Percentiles rank a stretch among this genome's conserved stretches.
Evolutionary conservation across 495 filamentous ascomycete genomes (phyloP).

Genomic region (Penicillium daleae): DNA sequence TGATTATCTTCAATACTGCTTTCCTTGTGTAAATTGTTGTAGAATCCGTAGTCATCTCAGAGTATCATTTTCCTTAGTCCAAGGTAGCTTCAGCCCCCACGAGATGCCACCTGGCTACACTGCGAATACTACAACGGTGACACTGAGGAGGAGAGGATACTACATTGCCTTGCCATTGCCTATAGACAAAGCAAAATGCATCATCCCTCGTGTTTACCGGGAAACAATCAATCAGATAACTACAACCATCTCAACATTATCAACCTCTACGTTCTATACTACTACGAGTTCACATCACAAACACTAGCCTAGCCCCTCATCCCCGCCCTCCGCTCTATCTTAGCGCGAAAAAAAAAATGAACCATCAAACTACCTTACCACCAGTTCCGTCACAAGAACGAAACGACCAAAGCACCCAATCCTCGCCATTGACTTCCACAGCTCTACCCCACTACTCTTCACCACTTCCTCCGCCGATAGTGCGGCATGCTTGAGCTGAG

Average conservation of each 20-base stretch:
- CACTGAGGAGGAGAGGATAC: background rate
- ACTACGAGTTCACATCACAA: constrained; percentile 15
- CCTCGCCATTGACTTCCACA: background rate
- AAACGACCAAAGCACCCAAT: background rate
- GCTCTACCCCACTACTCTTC: constrained; percentile 8
- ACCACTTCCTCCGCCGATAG: background rate
- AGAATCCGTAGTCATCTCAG: background rate
- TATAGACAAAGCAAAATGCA: no score
- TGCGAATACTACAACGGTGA: background rate
- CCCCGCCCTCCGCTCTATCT: constrained; percentile 26
- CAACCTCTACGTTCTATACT: background rate
- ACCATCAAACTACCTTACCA: background rate
- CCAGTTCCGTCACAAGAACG: background rate
- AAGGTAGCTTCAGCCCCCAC: background rate
- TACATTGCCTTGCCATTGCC: background rate
- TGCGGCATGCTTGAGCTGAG: background rate
- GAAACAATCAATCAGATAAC: background rate
- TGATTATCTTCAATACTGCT: background rate
- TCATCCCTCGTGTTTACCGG: background rate
- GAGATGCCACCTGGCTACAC: background rate
- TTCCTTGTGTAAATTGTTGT: background rate
- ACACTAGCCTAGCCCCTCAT: constrained; percentile 22
- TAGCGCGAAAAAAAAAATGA: constrained; percentile 23
- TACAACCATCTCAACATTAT: background rate
- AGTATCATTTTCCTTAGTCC: background rate